These are phyloP conservation scores for Xylariomycetidae sp. DNA, from an alignment of 2,329 filamentous ascomycete species.

Conservation along the genomic window DNA sequence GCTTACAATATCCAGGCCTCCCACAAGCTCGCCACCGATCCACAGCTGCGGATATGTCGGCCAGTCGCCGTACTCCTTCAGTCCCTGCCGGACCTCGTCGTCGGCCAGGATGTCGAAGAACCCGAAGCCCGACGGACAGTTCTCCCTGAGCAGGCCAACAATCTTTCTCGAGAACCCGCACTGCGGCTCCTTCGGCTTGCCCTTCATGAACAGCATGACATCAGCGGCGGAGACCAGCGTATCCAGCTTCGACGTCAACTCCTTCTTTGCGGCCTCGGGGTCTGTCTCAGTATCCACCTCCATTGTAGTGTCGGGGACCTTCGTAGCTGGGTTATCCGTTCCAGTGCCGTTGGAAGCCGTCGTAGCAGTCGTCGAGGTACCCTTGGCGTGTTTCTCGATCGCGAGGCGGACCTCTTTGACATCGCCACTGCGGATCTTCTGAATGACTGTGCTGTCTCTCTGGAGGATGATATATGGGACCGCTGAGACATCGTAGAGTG, in stretches of 20 bases:
- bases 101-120: constrained; percentile 99
- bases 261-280: constrained; percentile 67
- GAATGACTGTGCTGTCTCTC: constrained; percentile 68
- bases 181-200: constrained; percentile 80
- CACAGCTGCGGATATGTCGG: constrained; percentile 96
- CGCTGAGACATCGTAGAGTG: constrained; percentile 88
- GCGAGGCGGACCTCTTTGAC: constrained; percentile 78
- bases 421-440: constrained; percentile 86
- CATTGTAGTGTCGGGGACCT: neutral
- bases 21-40: constrained; percentile 84
- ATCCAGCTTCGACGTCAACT: constrained; percentile 72
- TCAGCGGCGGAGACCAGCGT: constrained; percentile 92
- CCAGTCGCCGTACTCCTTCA: constrained; percentile 99
- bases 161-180: constrained; percentile 92
- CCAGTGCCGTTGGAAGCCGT: constrained; percentile 33
- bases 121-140: constrained; percentile 89
- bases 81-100: constrained; percentile 90
- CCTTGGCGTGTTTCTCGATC: constrained; percentile 75
- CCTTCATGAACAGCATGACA: constrained; percentile 99
- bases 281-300: constrained; percentile 33
- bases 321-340: constrained; percentile 30
- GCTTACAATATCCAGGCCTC: constrained; percentile 92
- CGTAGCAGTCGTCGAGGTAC: constrained; percentile 28
- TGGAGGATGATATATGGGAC: constrained; percentile 89
- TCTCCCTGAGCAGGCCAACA: constrained; percentile 80